phyloP scores from a whole-genome alignment of 768 basidiomycete species.

The Mycena haematopus region DNA sequence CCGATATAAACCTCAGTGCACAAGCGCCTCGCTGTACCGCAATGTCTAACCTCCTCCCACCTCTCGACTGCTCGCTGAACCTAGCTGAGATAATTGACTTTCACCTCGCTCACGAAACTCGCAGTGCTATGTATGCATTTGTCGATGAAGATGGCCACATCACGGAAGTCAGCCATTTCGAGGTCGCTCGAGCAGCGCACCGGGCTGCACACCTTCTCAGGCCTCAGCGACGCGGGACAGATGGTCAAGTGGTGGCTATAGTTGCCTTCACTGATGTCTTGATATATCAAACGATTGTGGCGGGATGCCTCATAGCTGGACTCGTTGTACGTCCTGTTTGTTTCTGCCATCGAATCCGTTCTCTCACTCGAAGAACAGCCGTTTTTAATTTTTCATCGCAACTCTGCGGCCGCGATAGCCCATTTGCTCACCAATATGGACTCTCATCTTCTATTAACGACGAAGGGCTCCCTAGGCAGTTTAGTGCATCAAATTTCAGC shows the following conservation, averaged over 20 bases:
- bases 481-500: background rate
- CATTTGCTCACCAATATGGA: slow-evolving; percentile 44
- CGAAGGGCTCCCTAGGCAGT: slow-evolving; percentile 5
- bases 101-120: slow-evolving; percentile 6
- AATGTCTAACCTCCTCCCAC: slow-evolving; percentile 13
- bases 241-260: slow-evolving; percentile 44
- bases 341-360: background rate
- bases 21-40: no score
- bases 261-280: slow-evolving; percentile 41
- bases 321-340: slow-evolving; percentile 38
- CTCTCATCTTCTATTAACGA: slow-evolving; percentile 11
- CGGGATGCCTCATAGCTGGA: slow-evolving; percentile 47
- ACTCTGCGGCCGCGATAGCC: slow-evolving; percentile 42
- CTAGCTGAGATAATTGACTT: slow-evolving; percentile 12
- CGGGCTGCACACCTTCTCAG: slow-evolving; percentile 47
- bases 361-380: slow-evolving; percentile 36
- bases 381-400: slow-evolving; percentile 49
- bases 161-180: slow-evolving; percentile 43
- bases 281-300: slow-evolving; percentile 47
- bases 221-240: slow-evolving; percentile 38
- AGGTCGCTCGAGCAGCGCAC: slow-evolving; percentile 53
- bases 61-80: slow-evolving; percentile 23
- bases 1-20: no score
- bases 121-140: slow-evolving; percentile 31
- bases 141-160: slow-evolving; percentile 31